Evolutionary conservation across 148 eudicot species (phyloP).

Genomic region (Arctostaphylos glauca): DNA sequence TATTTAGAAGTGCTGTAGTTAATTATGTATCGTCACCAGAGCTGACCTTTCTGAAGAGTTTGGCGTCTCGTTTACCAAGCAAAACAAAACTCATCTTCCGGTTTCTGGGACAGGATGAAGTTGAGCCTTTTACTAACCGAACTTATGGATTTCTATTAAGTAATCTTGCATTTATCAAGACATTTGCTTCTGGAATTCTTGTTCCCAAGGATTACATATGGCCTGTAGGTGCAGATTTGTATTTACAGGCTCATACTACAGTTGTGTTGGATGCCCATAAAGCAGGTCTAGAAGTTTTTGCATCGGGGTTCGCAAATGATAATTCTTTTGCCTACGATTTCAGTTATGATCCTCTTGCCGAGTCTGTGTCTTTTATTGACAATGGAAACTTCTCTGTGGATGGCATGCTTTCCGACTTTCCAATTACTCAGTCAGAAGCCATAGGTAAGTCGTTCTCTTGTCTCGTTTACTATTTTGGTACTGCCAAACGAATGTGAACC

Average conservation of each 20-base stretch:
- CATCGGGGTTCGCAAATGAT: conserved; percentile 74
- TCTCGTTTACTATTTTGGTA: neutral
- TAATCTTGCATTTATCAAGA: conserved; percentile 70
- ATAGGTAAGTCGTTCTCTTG: conserved; percentile 41
- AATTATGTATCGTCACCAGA: conserved; percentile 79
- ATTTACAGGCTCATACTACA: conserved; percentile 61
- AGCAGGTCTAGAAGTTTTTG: conserved; percentile 65
- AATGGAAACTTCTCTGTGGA: conserved; percentile 78
- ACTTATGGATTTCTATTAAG: conserved; percentile 62
- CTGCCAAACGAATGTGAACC: neutral
- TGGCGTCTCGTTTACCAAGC: conserved; percentile 40
- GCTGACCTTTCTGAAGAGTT: conserved; percentile 55
- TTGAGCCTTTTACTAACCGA: conserved; percentile 66
- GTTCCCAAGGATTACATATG: conserved; percentile 81
- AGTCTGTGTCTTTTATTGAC: conserved; percentile 56
- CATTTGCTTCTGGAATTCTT: conserved; percentile 87
- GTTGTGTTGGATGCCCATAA: conserved; percentile 81
- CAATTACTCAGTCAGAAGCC: conserved; percentile 70
- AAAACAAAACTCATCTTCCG: conserved; percentile 59
- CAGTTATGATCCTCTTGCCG: conserved; percentile 72
- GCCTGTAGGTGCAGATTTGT: conserved; percentile 49
- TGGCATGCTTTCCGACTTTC: conserved; percentile 82
- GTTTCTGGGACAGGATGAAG: conserved; percentile 37
- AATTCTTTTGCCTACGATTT: conserved; percentile 56
- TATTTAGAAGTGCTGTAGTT: conserved; percentile 38